Percentiles rank a stretch among this genome's conserved stretches.
Evolutionary conservation across 2,329 filamentous ascomycete genomes (phyloP).

Genomic region (Chrysosporium queenslandicum): DNA sequence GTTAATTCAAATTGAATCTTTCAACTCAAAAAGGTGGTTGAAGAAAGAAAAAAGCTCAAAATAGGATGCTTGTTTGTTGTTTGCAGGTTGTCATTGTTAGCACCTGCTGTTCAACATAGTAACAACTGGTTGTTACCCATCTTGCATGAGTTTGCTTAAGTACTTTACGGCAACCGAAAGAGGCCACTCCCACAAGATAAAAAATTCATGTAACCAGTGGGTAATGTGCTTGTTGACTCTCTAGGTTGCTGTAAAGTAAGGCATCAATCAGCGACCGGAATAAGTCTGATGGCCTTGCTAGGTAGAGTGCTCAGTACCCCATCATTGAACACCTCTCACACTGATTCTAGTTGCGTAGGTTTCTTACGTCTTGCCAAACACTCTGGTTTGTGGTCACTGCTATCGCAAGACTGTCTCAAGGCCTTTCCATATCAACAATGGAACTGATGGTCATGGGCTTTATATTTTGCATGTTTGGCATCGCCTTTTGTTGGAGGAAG

Average conservation of each 20-base stretch:
- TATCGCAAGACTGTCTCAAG: constrained; percentile 14
- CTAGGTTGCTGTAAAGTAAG: too few species aligned
- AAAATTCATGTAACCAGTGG: too few species aligned
- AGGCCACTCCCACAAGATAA: too few species aligned
- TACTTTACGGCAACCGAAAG: too few species aligned
- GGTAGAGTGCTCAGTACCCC: constrained; percentile 1
- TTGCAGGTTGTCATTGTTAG: too few species aligned
- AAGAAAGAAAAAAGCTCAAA: too few species aligned
- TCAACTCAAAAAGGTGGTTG: too few species aligned
- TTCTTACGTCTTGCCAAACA: constrained; percentile 17
- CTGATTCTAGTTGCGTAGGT: not conserved
- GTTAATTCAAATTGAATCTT: not conserved
- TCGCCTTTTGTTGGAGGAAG: constrained; percentile 23
- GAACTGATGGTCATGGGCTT: constrained; percentile 25
- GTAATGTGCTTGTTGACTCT: too few species aligned
- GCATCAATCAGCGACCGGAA: constrained; percentile 20
- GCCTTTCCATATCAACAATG: constrained; percentile 21
- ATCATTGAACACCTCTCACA: not conserved
- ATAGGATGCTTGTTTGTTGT: too few species aligned
- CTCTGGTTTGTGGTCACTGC: constrained; percentile 19
- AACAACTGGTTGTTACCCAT: too few species aligned
- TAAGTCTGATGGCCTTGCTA: constrained; percentile 19
- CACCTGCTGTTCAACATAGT: too few species aligned
- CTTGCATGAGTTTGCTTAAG: too few species aligned
- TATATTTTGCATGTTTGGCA: constrained; percentile 22